Percentiles rank a stretch among this genome's conserved stretches.
Evolutionary conservation across 2,329 filamentous ascomycete species (phyloP).

Genomic region (Berkeleyomyces basicola): DNA sequence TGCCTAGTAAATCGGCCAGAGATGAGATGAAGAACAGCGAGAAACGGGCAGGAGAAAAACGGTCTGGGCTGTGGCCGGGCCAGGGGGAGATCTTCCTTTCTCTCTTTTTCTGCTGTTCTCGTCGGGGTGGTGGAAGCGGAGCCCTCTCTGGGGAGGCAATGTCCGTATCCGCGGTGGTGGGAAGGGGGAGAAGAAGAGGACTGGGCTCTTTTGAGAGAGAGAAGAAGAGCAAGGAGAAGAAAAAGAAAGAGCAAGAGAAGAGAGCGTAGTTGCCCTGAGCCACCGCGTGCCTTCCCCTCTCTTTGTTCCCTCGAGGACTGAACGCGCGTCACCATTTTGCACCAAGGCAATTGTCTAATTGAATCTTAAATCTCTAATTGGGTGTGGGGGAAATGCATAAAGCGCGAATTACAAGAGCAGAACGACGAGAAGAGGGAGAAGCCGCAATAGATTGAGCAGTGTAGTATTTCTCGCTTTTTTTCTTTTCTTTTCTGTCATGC

Average conservation of each 20-base stretch:
- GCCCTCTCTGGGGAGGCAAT: not conserved
- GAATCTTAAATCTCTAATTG: not conserved
- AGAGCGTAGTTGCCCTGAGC: conserved; percentile 2
- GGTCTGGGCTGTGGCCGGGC: too few relatives aligned
- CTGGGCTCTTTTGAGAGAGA: not conserved
- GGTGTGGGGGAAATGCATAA: not conserved
- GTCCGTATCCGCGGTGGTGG: too few relatives aligned
- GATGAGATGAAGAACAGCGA: not conserved
- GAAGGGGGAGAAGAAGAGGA: not conserved
- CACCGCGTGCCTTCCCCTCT: conserved; percentile 1
- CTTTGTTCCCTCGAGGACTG: conserved; percentile 1
- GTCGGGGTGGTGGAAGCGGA: not conserved
- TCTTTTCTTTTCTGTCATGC: not conserved
- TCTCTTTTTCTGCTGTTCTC: not conserved
- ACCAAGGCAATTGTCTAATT: not conserved
- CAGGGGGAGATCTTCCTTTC: not conserved
- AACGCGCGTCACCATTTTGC: not conserved
- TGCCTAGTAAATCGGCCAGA: not conserved
- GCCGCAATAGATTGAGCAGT: too few relatives aligned
- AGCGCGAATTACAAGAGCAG: too few relatives aligned
- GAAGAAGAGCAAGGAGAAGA: not conserved
- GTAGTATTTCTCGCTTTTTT: not conserved
- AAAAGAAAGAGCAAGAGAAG: conserved; percentile 10
- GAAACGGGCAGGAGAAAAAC: not conserved
- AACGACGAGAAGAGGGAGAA: too few relatives aligned